phyloP scores from a whole-genome alignment of 768 basidiomycete genomes.

The Termitomyces sp. region DNA sequence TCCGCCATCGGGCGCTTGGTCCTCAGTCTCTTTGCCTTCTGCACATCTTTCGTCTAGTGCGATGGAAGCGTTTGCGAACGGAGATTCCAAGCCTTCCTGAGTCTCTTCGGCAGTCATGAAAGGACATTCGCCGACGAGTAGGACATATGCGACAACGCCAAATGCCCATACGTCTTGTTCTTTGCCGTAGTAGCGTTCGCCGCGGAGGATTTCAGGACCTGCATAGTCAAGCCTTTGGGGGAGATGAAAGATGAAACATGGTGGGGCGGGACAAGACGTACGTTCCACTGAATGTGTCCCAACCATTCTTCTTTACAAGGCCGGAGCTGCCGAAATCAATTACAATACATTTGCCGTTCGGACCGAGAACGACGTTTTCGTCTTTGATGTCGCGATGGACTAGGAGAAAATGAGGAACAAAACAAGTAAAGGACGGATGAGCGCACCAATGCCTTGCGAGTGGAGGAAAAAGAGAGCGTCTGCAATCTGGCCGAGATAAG shows the following conservation, averaged over 20 bases:
- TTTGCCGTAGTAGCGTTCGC: constrained; percentile 92
- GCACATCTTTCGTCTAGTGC: constrained; percentile 77
- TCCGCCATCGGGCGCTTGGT: constrained; percentile 80
- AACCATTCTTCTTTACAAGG: constrained; percentile 75
- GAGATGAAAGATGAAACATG: constrained; percentile 8
- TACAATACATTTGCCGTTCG: constrained; percentile 79
- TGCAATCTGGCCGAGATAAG: constrained; percentile 90
- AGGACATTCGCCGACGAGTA: constrained; percentile 89
- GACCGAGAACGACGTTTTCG: constrained; percentile 88
- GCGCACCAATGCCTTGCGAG: constrained; percentile 82
- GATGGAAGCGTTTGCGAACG: constrained; percentile 74
- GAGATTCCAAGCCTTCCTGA: constrained; percentile 76
- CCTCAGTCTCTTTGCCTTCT: constrained; percentile 69
- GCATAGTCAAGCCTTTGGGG: constrained; percentile 81
- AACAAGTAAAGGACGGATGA: not conserved
- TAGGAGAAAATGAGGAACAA: constrained; percentile 26
- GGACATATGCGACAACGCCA: constrained; percentile 94
- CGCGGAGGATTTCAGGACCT: constrained; percentile 92
- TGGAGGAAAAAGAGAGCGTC: constrained; percentile 91
- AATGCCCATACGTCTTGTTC: constrained; percentile 99
- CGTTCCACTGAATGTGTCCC: constrained; percentile 95
- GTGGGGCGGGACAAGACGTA: constrained; percentile 39
- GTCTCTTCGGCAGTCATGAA: constrained; percentile 91
- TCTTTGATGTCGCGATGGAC: constrained; percentile 99
- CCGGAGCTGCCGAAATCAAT: constrained; percentile 98